Evolutionary conservation across 2,329 filamentous ascomycete species (phyloP), one percentile per base, ranked within the genome.

Genomic region (Parasarocladium wereldwijsianum): DNA sequence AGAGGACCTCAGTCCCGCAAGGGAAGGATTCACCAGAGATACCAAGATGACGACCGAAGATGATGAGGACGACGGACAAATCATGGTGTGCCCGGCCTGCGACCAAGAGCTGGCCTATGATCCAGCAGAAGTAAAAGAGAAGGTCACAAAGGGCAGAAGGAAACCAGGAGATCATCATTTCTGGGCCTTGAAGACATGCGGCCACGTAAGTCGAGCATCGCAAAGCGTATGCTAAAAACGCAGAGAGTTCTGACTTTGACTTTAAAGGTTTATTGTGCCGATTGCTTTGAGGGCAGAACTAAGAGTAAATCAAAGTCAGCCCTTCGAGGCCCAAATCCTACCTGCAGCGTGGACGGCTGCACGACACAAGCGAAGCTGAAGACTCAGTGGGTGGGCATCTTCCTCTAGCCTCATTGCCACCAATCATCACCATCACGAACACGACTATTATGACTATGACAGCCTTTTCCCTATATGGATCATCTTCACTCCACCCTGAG

Each of bases 141-240:
- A 3, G 16, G 27, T 8, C 33, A 39, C 0, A 54, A 43, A 38
- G 64, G 56, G 22, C 55, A 31, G 57, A 73, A 66, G 43, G 41
- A 49, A 19, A 13, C 53, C 59, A 6, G 66, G 63, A 14, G 85
- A 93, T 52, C 76, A 82, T 46, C 80, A 93, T 43, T 87, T 96
- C 37, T 96, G 86, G 85, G 78, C 90, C 1, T 66, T 90, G 20
- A 93, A 86, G 53, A 67, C 67, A 30, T 98, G 90, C 50, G 90
- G 90, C 39, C 90, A 98, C 58, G 90, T 96, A 66, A 46, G 64
- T 50, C 15, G n/a, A n/a, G n/a, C n/a, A n/a, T n/a, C n/a, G n/a
- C n/a, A n/a, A n/a, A n/a, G n/a, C n/a, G n/a, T n/a, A n/a, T n/a
- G n/a, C n/a, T n/a, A n/a, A n/a, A n/a, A n/a, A n/a, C n/a, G n/a